Percentiles rank a stretch among this genome's conserved stretches.
phyloP scores from a whole-genome alignment of 2,329 filamentous ascomycete genomes.

The Paramyrothecium sp. region DNA sequence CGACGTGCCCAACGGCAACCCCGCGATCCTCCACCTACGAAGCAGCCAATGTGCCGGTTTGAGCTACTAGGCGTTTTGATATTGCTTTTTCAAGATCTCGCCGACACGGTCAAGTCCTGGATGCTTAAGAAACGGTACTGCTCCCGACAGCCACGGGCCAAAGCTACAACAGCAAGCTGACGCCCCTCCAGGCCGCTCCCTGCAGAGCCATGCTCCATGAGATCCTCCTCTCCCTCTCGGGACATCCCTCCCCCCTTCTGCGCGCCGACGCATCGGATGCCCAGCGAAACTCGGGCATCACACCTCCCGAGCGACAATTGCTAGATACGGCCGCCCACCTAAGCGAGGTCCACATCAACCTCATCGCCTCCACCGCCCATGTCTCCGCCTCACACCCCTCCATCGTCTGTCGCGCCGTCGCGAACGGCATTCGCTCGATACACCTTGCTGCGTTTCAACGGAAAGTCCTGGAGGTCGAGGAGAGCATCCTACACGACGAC shows the following conservation, averaged over 20 bases:
- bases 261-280: constrained; percentile 48
- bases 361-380: constrained; percentile 64
- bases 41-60: constrained; percentile 48
- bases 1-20: background rate
- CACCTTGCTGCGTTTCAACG: constrained; percentile 80
- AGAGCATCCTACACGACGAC: constrained; percentile 72
- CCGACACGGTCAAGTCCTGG: constrained; percentile 35
- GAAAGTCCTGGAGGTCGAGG: constrained; percentile 83
- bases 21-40: constrained; percentile 8
- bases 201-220: constrained; percentile 82
- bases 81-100: constrained; percentile 43
- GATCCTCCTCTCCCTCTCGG: constrained; percentile 93
- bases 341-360: constrained; percentile 72
- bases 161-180: background rate
- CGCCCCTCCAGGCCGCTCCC: background rate
- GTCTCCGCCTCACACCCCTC: constrained; percentile 73
- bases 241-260: constrained; percentile 88
- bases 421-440: constrained; percentile 69
- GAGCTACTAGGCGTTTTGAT: constrained; percentile 51
- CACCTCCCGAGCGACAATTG: constrained; percentile 80
- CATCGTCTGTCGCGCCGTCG: constrained; percentile 83
- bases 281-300: constrained; percentile 51
- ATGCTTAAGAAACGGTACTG: constrained; percentile 23
- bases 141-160: constrained; percentile 7
- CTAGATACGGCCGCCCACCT: constrained; percentile 75